Evolutionary conservation across 2,329 filamentous ascomycete species (phyloP).

Genomic region (Lasiodiplodia hormozganensis): DNA sequence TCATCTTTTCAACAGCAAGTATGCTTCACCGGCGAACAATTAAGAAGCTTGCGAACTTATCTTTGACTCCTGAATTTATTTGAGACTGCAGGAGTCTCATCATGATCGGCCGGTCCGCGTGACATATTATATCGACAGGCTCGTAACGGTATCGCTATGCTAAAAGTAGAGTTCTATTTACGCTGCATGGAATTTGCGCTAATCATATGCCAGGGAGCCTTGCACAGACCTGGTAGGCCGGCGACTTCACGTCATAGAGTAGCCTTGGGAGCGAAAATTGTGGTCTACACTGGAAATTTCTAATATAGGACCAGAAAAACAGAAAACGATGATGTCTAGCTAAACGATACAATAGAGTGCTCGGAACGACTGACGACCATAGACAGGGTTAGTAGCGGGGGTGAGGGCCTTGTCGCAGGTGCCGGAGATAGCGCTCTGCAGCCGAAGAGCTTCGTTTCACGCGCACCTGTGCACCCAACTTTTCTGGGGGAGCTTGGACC

Average conservation of each 20-base stretch:
- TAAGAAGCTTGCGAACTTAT: background rate
- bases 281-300: background rate
- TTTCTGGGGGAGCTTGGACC: conserved; percentile 9
- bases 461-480: background rate
- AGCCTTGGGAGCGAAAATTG: background rate
- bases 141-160: background rate
- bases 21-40: background rate
- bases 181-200: background rate
- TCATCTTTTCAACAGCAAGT: background rate
- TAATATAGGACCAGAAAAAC: background rate
- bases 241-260: too few species aligned
- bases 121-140: background rate
- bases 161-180: background rate
- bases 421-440: conserved; percentile 15
- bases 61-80: background rate
- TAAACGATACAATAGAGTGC: background rate
- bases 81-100: background rate
- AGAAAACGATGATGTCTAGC: background rate
- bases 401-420: background rate
- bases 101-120: background rate
- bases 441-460: conserved; percentile 7
- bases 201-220: background rate
- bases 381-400: background rate
- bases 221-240: background rate
- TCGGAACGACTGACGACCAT: background rate